Evolutionary conservation across 2,329 filamentous ascomycete species (phyloP), one percentile per base, ranked within the genome.

Genomic region (Kalaharituber pfeilii): DNA sequence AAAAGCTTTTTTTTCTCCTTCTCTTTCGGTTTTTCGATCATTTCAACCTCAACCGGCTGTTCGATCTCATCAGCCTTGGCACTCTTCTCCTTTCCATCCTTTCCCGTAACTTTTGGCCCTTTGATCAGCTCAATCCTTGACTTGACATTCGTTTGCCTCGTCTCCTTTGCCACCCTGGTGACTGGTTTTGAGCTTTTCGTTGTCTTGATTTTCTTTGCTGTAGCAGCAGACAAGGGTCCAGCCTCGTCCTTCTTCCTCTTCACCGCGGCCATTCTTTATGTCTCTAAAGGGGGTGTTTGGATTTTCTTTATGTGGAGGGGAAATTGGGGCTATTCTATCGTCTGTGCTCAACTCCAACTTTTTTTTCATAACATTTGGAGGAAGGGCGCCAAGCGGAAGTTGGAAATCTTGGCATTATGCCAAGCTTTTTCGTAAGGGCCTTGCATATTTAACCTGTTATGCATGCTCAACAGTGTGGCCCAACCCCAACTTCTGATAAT

Each of bases 221-320:
- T 64, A 6, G 71, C 66, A 25, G 70, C 67, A 29, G 72, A 70
- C 11, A 29, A 13, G n/a, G n/a, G n/a, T 27, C 27, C n/a, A 1
- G 51, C 27, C 33, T 57, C 60, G 2, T 60, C 57, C 33, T 61
- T 59, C 68, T 81, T 82, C 60, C 79, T 71, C 69, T 82, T 82
- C 57, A 68, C 72, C 51, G 74, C 74, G 30, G 68, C 66, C 47
- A 68, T 67, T 52, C 70, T 67, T 55, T 66, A 65, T 64, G 74
- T 77, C 11, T 70, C 70, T 29, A 73, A 73, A 75, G 78, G 77
- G 56, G 57, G 66, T 63, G n/a, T n/a, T n/a, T n/a, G n/a, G n/a
- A n/a, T n/a, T n/a, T n/a, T n/a, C n/a, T n/a, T n/a, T n/a, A n/a
- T n/a, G 49, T 45, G 22, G 20, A 33, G 50, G 27, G 25, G 30